Evolutionary conservation across 192 early-diverging fungal genomes (phyloP).

Genomic region (Jimgerdemannia lactiflua): DNA sequence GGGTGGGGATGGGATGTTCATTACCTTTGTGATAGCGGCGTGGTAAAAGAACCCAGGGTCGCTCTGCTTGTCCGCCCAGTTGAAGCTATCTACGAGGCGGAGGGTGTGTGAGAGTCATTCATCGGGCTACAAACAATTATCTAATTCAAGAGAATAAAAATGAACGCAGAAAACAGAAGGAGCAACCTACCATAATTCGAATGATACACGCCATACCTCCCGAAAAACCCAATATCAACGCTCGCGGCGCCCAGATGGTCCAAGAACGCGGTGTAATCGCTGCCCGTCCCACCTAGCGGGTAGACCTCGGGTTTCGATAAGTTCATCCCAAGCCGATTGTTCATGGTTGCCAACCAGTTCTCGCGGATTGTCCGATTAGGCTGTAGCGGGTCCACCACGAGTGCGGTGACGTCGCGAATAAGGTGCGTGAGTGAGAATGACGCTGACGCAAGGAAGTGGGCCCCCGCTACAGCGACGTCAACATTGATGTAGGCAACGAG

Average conservation of each 20-base stretch:
- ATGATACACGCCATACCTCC: slow-evolving; percentile 55
- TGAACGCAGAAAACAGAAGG: slow-evolving; percentile 11
- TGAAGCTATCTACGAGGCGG: slow-evolving; percentile 13
- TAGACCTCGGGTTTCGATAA: slow-evolving; percentile 15
- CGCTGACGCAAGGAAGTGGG: slow-evolving; percentile 39
- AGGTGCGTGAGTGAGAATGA: slow-evolving; percentile 45
- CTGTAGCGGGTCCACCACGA: slow-evolving; percentile 34
- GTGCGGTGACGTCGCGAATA: slow-evolving; percentile 38
- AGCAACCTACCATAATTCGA: slow-evolving; percentile 59
- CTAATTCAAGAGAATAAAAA: neutral
- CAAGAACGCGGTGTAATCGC: slow-evolving; percentile 59
- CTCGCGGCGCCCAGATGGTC: slow-evolving; percentile 61
- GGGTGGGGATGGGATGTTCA: too few species aligned
- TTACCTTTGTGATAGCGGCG: slow-evolving; percentile 37
- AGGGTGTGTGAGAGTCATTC: neutral
- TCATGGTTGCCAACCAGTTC: slow-evolving; percentile 29
- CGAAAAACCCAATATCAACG: slow-evolving; percentile 49
- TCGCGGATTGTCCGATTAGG: slow-evolving; percentile 42
- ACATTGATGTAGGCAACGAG: slow-evolving; percentile 59
- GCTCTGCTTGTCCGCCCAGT: slow-evolving; percentile 55
- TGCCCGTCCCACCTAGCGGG: slow-evolving; percentile 42
- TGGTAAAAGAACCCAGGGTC: slow-evolving; percentile 57
- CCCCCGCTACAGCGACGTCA: slow-evolving; percentile 44
- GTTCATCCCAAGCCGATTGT: neutral
- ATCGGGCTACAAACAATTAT: too few species aligned